Base-by-base conservation (phyloP, 2,329 filamentous ascomycete genomes). In the Beauveria asiatica region DNA sequence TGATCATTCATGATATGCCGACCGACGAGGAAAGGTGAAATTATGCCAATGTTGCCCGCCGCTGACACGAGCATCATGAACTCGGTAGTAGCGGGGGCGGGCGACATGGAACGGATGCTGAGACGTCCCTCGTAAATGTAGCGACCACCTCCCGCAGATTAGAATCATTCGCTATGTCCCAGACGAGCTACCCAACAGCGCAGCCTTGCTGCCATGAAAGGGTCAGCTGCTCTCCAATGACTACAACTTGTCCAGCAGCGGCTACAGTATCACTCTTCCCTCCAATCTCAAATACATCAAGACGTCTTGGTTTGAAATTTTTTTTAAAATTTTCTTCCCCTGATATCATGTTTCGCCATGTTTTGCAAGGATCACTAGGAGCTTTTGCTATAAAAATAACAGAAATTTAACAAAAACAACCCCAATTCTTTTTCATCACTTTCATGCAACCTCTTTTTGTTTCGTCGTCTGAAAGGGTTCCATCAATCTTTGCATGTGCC, bases 291-390 rank as follows among this genome's bases (percentile, higher is more conserved):
- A 10, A 8, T 10, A 21, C 16, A 39, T 19, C 17, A 16, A 11
- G n/a, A 44, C 25, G n/a, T 3, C 6, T 21, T 42, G 17, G 21
- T 52, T 52, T 52, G 23, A 46, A 46, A 39, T 59, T 59, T 59
- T 59, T 59, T 59, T 52, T 27, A 13, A n/a, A n/a, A n/a, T 37
- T 53, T 59, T 59, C 39, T 46, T 59, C 19, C 57, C 48, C 49
- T 52, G 19, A 5, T 46, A 39, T 59, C 44, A 52, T 37, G 27
- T 45, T 45, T 39, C 56, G 21, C 39, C 39, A 51, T 53, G 48
- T 37, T 53, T 59, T 59, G 37, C 23, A 45, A 53, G 25, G 37
- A 50, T 37, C 50, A 59, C 33, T 37, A 39, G 48, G 39, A 46
- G 27, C 23, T 57, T 57, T 41, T 57, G 44, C 44, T 57, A 30